Base-by-base conservation (phyloP, 495 filamentous ascomycete genomes). In the Podospora appendiculata region DNA sequence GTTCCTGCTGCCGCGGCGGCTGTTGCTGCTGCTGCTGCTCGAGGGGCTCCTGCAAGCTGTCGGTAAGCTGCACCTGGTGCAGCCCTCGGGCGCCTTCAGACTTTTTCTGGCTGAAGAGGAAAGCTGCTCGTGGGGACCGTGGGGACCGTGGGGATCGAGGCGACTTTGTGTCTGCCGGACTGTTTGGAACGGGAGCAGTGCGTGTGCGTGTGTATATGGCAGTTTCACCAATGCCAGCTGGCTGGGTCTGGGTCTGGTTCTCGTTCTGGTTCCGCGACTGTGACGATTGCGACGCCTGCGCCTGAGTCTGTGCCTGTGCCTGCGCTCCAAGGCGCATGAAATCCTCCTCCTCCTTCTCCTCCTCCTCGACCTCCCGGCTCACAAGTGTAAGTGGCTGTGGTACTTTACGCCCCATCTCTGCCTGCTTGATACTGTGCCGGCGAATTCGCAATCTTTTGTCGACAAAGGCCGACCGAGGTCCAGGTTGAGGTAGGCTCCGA, bases 91-190 rank as follows among this genome's bases (percentile, higher is more conserved):
- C 52, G 52, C 48, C 53, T 46, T 61, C 65, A 39, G 63, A 18
- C 48, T 61, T 70, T 55, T 62, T 59, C 51, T 61, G 64, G 58
- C 57, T 69, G 62, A 71, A 70, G 35, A 69, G 64, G 57, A 78
- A 74, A 8, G 77, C 76, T 16, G 77, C 78, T 56, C 68, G 76
- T 48, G 77, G 77, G 17, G 76, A 77, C 57, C 68, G 72, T 40
- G 75, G 77, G 16, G 77, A 79, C 56, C 68, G 76, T 48, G 77
- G 77, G 17, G 76, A 77, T 57, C 68, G 72, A 41, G 75, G 75
- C 47, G 76, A 78, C 50, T 58, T 71, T 41, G 71, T 56, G 52
- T 71, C 62, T 58, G 65, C 51, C 38, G 66, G 59, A 50, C 57
- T 59, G 48, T 64, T 62, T 47, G 63, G 68, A 52, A 67, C 64